Evolutionary conservation across 1,139 yeast genomes (phyloP), one percentile per base, ranked within the genome.

Genomic region (Debaryomyces nepalensis): DNA sequence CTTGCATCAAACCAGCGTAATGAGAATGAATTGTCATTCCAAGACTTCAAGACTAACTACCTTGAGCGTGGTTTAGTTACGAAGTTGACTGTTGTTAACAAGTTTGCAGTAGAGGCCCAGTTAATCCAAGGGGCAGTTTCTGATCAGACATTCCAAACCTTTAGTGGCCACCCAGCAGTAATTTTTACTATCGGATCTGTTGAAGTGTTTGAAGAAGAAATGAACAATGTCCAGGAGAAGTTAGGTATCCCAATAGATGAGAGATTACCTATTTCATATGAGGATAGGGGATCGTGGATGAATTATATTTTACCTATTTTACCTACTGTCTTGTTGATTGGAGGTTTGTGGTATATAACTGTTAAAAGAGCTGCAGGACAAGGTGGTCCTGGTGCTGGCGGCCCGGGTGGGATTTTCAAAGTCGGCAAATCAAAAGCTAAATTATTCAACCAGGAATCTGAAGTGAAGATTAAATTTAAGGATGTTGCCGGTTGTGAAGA

Each of bases 401-500:
- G 84, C 2, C 68, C 79, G 22, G 82, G 82, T 11, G 87, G 87
- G 3, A 69, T 82, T 22, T 81, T 82, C 59, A 78, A 79, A 42
- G 77, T 82, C 47, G 84, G 87, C 19, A 81, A 82, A 58, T 79
- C 84, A 6, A 84, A 82, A 53, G 90, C 90, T 1, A 83, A 82
- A 55, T 68, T 79, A 45, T 84, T 84, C 59, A 84, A 84, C 56
- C 83, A 81, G 47, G 90, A 84, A 51, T 79, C 82, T 4, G 86
- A 82, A 43, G 84, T 84, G 41, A 83, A 84, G 55, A 78, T 84
- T 37, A 83, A 81, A 54, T 86, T 86, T 55, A 81, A 82, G 50
- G 93, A 85, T 59, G 93, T 86, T 42, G 95, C 95, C 1, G 95
- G 95, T 23, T 82, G 88, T 61, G 87, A 82, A 53, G 95, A 86